Evolutionary conservation across 331 rosid genomes (phyloP), one percentile per base, ranked within the genome.

Genomic region (Ulmus americana): DNA sequence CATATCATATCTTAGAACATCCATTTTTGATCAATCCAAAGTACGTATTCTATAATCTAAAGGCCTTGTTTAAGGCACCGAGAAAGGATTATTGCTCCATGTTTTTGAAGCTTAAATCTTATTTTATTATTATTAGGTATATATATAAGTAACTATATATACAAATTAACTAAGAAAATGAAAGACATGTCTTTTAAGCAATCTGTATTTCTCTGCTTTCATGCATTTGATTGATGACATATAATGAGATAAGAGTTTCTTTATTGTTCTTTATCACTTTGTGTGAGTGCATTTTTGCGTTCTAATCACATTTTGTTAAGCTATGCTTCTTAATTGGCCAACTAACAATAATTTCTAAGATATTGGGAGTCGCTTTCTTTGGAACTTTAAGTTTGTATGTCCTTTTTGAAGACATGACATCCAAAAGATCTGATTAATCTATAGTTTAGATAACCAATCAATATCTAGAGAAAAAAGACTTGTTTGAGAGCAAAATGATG

Each of bases 231-330:
- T 41, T 59, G 35, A 39, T 56, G 44, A 7, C 49, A 6, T 39
- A 1, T 6, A 58, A 58, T 40, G 7, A 40, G 39, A 20, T 54
- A 6, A 7, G n/a, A 59, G 49, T 7, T 14, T 42, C 28, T 14
- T 42, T 15, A 16, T 28, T 28, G 35, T 14, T 42, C 28, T 41
- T 42, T 15, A 16, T 28, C 35, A 3, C 22, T 41, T 2, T 6
- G 4, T 41, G 6, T 41, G 10, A 15, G 10, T 42, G 28, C 22
- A 1, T 40, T 58, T 58, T n/a, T 6, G 14, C 15, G 7, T 12
- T 58, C 63, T 7, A 11, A 38, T 56, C 41, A n/a, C 61, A 28
- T 56, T 56, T 38, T 56, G 41, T 12, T 56, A 35, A 57, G 16
- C 35, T 48, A 48, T 56, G 6, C 12, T 39, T 8, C 14, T 18